Percentiles rank a stretch among this genome's conserved stretches.
Evolutionary conservation across 23 red algal species (phyloP).

Genomic region (Gracilaria gracilis): DNA sequence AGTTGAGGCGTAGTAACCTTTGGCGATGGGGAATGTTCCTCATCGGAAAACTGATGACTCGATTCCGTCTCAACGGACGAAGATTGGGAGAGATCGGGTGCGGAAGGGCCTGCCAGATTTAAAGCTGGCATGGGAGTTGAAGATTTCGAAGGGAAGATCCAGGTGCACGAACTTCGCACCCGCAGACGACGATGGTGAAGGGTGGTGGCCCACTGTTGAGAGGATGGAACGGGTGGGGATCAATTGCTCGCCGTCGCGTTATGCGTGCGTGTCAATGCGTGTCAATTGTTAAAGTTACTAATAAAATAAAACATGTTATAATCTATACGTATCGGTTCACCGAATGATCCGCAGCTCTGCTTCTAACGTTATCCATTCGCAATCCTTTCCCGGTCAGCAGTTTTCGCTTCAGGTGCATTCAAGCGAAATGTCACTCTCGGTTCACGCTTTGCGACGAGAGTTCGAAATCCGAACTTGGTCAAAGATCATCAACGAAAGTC

Average conservation of each 20-base stretch:
- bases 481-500: conserved; percentile 49
- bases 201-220: no score
- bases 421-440: conserved; percentile 43
- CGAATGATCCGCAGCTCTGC: background rate
- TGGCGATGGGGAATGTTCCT: background rate
- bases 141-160: background rate
- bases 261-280: background rate
- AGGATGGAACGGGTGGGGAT: no score
- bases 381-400: background rate
- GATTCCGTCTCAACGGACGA: background rate
- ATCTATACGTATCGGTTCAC: background rate
- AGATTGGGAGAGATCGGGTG: background rate
- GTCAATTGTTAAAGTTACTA: background rate
- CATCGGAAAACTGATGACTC: background rate
- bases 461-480: conserved; percentile 62
- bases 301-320: background rate
- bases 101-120: background rate
- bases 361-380: background rate
- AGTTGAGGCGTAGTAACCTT: background rate
- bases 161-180: no score
- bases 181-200: no score
- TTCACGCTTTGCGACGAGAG: conserved; percentile 51
- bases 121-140: background rate
- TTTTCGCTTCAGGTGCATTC: no score
- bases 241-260: no score